Base-by-base conservation (phyloP, 192 early-diverging fungal genomes). In the Spizellomyces sp. region DNA sequence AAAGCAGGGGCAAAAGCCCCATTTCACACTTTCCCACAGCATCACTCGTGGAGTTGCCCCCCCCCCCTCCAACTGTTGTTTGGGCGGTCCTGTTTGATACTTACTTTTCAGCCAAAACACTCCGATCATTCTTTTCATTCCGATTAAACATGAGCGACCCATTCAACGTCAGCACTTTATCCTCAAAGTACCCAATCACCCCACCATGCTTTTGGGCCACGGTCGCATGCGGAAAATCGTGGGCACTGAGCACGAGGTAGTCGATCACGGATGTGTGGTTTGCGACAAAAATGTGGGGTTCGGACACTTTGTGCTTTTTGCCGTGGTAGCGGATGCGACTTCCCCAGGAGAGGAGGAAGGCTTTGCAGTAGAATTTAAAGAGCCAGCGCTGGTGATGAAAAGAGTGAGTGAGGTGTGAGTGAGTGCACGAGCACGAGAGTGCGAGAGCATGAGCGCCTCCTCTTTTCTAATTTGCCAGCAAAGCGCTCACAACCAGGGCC, bases 251-350 rank as follows among this genome's bases (percentile, higher is more conserved):
- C 9, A 86, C 77, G 42, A 86, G 57, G 63, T 82, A 86, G 64
- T 86, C 84, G 50, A 86, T 80, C 73, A 84, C 70, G 47, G 73
- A 78, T 6, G 84, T 86, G 62, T 86, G 84, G 69, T 86, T 86
- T n/a, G 84, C 65, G 45, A 86, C 84, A 76, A 84, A 86, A 45
- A 86, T 71, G 62, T 84, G 80, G 9, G 84, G 82, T 45, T 69
- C 58, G 44, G 75, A 45, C 14, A 82, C 64, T 27, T 59, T 45
- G 5, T 80, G 83, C 54, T 86, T 83, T 14, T 42, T 58, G 10
- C 80, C 76, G 66, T 84, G 79, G 55, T 70, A 79, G 54, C 73
- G 66, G 71, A 86, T 81, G 5, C 71, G 64, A 52, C 68, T 58
- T 22, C 84, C 84, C 76, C 79, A 86, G 44, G 84, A 86, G 8